Conservation (phyloP, 345 rosid genomes). For the Cardamine chenopodiifolia region DNA sequence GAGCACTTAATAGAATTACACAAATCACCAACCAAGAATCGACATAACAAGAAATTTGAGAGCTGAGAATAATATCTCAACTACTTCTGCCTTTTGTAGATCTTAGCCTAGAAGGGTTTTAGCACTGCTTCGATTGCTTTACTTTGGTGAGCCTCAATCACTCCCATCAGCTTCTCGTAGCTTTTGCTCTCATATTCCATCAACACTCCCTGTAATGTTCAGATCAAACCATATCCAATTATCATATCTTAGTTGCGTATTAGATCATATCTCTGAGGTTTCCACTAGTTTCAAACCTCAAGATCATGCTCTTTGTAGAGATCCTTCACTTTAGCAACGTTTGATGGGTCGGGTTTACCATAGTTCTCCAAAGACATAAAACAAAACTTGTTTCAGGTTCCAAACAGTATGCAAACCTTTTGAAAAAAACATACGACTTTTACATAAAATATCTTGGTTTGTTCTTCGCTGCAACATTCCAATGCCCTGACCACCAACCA, state of each 20-base stretch:
- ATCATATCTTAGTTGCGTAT: slow-evolving; percentile 2
- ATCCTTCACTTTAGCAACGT: slow-evolving; percentile 69
- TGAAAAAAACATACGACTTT: slow-evolving; percentile 1
- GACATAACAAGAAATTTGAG: neutral
- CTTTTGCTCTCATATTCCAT: slow-evolving; percentile 76
- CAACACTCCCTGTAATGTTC: slow-evolving; percentile 55
- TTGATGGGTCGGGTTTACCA: slow-evolving; percentile 64
- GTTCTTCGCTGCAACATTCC: slow-evolving; percentile 64
- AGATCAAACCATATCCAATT: slow-evolving; percentile 28
- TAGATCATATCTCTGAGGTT: neutral
- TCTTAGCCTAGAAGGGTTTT: slow-evolving; percentile 82
- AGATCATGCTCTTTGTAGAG: slow-evolving; percentile 72
- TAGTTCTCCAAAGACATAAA: slow-evolving; percentile 59
- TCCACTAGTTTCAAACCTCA: slow-evolving; percentile 51
- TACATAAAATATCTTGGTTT: slow-evolving; percentile 64
- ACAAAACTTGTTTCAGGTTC: slow-evolving; percentile 28
- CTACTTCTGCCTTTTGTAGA: slow-evolving; percentile 85
- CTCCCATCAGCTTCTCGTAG: slow-evolving; percentile 58
- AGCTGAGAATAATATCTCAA: neutral
- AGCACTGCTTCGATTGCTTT: slow-evolving; percentile 76
- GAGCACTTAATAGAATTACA: slow-evolving; percentile 31
- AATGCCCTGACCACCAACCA: slow-evolving; percentile 87
- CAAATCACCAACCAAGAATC: slow-evolving; percentile 21
- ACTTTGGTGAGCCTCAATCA: slow-evolving; percentile 74
- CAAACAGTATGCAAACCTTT: slow-evolving; percentile 1